A percentile compares a stretch with the other conserved stretches of the same genome.
Evolutionary conservation across 2,329 filamentous ascomycete genomes (phyloP).

Genomic region (Monilinia aucupariae): DNA sequence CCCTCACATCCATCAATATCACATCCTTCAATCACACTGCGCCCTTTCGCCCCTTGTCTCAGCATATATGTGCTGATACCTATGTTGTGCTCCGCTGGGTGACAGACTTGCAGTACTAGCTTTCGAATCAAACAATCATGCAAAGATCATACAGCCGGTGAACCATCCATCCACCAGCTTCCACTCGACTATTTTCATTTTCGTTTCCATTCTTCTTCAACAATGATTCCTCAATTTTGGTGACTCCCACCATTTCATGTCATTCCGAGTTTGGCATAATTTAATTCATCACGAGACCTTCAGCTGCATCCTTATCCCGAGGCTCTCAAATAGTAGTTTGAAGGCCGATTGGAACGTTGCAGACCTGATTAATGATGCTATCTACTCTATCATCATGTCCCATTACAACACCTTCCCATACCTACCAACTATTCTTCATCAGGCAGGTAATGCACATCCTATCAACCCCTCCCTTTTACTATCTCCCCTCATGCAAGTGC

Average conservation of each 20-base stretch:
- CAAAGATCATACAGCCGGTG: too few relatives aligned
- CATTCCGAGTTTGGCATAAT: too few relatives aligned
- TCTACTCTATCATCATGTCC: neutral
- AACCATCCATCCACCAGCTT: neutral
- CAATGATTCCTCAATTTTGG: neutral
- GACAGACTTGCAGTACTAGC: too few relatives aligned
- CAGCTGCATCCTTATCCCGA: neutral
- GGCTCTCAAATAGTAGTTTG: neutral
- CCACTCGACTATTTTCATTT: neutral
- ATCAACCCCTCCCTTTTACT: constrained; percentile 10
- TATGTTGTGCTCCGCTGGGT: neutral
- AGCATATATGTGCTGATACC: too few relatives aligned
- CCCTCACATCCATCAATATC: neutral
- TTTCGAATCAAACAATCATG: too few relatives aligned
- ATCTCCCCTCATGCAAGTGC: neutral
- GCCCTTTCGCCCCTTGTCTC: too few relatives aligned
- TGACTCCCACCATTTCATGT: neutral
- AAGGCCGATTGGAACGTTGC: neutral
- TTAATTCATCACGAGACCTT: neutral
- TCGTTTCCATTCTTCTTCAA: neutral
- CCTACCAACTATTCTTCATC: constrained; percentile 4
- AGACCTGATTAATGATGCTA: constrained; percentile 1
- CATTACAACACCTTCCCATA: constrained; percentile 1
- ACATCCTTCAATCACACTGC: too few relatives aligned
- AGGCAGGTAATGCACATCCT: constrained; percentile 11